Percentiles rank a stretch among this genome's conserved stretches.
Evolutionary conservation across 441 rosid genomes (phyloP).

Genomic region (Erodium texanum): DNA sequence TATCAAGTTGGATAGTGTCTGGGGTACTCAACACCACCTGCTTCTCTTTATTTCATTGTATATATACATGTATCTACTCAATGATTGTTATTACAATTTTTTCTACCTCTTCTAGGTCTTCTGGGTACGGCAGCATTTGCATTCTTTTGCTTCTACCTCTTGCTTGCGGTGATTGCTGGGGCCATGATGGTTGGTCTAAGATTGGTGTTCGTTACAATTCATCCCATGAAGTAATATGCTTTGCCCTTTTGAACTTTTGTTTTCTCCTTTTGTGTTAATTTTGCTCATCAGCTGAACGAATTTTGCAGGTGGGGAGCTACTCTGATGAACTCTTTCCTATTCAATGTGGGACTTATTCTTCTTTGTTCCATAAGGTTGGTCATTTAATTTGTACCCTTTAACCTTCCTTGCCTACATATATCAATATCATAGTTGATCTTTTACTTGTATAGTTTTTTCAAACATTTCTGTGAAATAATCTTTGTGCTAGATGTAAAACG

Average conservation of each 20-base stretch:
- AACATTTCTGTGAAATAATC: not conserved
- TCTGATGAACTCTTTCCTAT: slow-evolving; percentile 94
- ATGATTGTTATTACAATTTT: slow-evolving; percentile 10
- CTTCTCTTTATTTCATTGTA: not conserved
- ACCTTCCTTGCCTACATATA: no score
- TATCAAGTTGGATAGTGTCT: slow-evolving; percentile 89
- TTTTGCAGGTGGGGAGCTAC: slow-evolving; percentile 96
- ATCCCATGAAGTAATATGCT: slow-evolving; percentile 86
- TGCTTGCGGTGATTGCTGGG: slow-evolving; percentile 95
- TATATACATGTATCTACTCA: not conserved
- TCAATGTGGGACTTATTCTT: slow-evolving; percentile 93
- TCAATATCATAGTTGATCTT: not conserved
- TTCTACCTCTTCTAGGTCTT: slow-evolving; percentile 55
- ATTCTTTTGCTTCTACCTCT: slow-evolving; percentile 96
- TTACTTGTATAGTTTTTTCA: not conserved
- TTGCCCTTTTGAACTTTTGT: not conserved
- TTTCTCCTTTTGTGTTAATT: slow-evolving; percentile 15
- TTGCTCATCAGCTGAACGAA: slow-evolving; percentile 20
- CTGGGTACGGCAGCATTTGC: slow-evolving; percentile 97
- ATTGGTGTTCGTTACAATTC: slow-evolving; percentile 88
- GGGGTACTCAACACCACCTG: slow-evolving; percentile 48
- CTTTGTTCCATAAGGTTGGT: slow-evolving; percentile 84
- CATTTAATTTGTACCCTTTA: not conserved
- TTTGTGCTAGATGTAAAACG: not conserved
- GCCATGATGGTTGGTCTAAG: slow-evolving; percentile 98